phyloP scores from a whole-genome alignment of 2,329 filamentous ascomycete genomes.

The Talaromyces sp. region DNA sequence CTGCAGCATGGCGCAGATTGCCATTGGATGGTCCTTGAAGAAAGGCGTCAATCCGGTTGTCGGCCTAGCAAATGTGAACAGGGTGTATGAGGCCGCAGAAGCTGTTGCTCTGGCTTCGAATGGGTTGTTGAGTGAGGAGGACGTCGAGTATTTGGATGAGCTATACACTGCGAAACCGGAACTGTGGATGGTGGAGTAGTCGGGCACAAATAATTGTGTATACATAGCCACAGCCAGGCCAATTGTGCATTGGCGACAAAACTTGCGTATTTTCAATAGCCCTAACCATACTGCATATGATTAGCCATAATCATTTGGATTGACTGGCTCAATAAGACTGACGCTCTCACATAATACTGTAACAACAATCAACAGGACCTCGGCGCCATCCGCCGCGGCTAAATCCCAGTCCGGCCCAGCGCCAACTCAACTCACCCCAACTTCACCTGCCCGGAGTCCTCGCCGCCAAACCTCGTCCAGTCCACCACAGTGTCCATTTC shows the following conservation, averaged over 20 bases:
- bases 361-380: background rate
- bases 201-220: no score
- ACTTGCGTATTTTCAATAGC: no score
- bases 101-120: slow-evolving; percentile 1
- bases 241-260: no score
- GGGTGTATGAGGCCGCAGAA: slow-evolving; percentile 1
- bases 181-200: slow-evolving; percentile 1
- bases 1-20: slow-evolving; percentile 31
- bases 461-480: background rate
- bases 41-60: slow-evolving; percentile 44
- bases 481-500: background rate
- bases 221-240: no score
- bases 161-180: background rate
- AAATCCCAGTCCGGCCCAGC: background rate
- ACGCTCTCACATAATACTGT: no score
- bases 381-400: background rate
- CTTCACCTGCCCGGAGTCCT: no score
- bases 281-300: no score
- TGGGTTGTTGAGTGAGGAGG: background rate
- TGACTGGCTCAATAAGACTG: no score
- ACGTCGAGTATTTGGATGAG: background rate
- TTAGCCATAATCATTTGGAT: no score
- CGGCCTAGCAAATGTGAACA: slow-evolving; percentile 20
- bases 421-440: background rate
- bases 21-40: slow-evolving; percentile 38